These are phyloP conservation scores for Cucumis sativus DNA, from an alignment of 306 rosid genomes.

Conservation along the genomic window DNA sequence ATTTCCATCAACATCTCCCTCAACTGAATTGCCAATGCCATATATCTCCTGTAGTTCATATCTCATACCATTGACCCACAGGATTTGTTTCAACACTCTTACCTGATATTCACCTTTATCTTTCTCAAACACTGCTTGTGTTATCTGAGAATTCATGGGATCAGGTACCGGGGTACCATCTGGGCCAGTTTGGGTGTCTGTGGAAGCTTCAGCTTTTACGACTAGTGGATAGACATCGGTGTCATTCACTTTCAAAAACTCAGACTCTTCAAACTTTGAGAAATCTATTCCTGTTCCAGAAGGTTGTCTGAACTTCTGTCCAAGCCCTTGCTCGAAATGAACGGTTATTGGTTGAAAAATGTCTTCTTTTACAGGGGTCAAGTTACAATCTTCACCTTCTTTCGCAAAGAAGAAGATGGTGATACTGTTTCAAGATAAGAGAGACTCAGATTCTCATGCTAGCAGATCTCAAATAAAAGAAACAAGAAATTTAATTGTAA, in stretches of 20 bases:
- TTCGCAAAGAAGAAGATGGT: constrained; percentile 75
- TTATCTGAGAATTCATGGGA: constrained; percentile 61
- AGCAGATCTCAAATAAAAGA: neutral
- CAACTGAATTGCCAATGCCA: constrained; percentile 87
- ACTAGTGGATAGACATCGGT: constrained; percentile 62
- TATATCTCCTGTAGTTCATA: constrained; percentile 95
- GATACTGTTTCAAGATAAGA: constrained; percentile 53
- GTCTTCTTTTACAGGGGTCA: constrained; percentile 51
- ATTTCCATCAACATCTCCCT: constrained; percentile 66
- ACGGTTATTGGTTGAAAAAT: constrained; percentile 49
- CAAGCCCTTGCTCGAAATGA: constrained; percentile 75
- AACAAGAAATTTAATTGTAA: neutral
- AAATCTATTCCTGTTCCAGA: constrained; percentile 65
- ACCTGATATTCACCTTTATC: constrained; percentile 76
- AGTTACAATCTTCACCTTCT: constrained; percentile 69
- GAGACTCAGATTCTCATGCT: constrained; percentile 5
- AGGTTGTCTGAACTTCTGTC: constrained; percentile 84
- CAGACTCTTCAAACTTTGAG: constrained; percentile 58
- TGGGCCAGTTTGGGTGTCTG: constrained; percentile 32
- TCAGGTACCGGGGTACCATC: constrained; percentile 33
- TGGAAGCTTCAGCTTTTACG: constrained; percentile 73
- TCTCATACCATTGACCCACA: constrained; percentile 80
- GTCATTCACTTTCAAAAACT: constrained; percentile 44
- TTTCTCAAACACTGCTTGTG: constrained; percentile 82
- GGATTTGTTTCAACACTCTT: constrained; percentile 74